These are phyloP conservation scores for Cutaneotrichosporon arboriforme DNA, from an alignment of 1,284 basidiomycete genomes.

Conservation along the genomic window DNA sequence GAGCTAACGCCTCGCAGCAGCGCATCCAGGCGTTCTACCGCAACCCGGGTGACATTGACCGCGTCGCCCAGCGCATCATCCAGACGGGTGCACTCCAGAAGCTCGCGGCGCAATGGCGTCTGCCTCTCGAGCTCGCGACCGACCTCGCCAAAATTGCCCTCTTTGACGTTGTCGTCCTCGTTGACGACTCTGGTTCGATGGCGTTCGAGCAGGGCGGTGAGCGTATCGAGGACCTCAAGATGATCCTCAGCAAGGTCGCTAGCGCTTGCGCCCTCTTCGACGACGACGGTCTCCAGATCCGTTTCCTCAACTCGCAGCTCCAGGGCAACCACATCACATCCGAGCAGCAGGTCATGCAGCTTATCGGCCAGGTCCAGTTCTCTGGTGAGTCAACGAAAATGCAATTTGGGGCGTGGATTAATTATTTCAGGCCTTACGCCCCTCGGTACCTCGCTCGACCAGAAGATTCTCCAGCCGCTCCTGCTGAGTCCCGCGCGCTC, in stretches of 20 bases:
- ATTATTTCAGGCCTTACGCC: constrained; percentile 45
- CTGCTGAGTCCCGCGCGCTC: constrained; percentile 48
- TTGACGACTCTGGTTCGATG: constrained; percentile 50
- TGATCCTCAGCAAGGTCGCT: constrained; percentile 47
- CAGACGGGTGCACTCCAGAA: constrained; percentile 45
- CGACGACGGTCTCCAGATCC: constrained; percentile 49
- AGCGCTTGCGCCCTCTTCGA: constrained; percentile 49
- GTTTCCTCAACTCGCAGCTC: constrained; percentile 50
- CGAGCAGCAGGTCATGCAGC: constrained; percentile 39
- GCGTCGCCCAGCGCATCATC: constrained; percentile 47
- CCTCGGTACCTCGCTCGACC: constrained; percentile 47
- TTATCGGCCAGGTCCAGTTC: constrained; percentile 41
- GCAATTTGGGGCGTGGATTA: constrained; percentile 20
- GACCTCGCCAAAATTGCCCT: constrained; percentile 49
- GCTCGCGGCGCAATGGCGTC: constrained; percentile 48
- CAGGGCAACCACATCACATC: constrained; percentile 49
- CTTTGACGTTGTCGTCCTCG: constrained; percentile 45
- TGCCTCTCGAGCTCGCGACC: constrained; percentile 49
- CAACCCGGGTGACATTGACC: constrained; percentile 46
- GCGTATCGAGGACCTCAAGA: constrained; percentile 49
- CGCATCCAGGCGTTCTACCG: constrained; percentile 50
- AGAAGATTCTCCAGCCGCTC: constrained; percentile 51
- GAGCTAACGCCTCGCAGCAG: constrained; percentile 34
- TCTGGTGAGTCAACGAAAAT: constrained; percentile 37
- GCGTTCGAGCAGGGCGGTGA: constrained; percentile 47